Conservation (phyloP, 225 moss, liverwort and hornwort genomes). For the Neckera pumila region DNA sequence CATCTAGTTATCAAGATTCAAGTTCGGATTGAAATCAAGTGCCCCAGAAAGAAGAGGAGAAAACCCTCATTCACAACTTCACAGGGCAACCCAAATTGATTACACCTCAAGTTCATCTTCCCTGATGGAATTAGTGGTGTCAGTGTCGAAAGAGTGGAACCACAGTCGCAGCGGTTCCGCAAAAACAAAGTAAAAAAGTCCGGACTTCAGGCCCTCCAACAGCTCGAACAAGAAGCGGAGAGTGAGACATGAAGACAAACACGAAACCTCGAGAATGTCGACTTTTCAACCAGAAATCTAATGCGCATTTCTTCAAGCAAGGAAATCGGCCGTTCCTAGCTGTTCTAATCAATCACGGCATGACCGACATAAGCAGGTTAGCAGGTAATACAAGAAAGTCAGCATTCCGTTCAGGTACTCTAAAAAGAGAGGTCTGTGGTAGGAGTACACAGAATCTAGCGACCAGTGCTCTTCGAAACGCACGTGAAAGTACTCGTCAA, state of each 20-base stretch:
- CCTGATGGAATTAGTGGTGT: conserved; percentile 28
- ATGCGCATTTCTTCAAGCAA: not conserved
- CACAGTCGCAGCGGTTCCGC: conserved; percentile 10
- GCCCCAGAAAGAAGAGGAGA: not conserved
- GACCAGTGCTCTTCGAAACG: not conserved
- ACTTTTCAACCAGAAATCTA: not conserved
- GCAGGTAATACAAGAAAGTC: not conserved
- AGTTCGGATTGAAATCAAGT: not conserved
- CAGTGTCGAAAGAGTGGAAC: conserved; percentile 20
- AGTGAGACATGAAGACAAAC: not conserved
- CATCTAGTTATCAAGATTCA: not conserved
- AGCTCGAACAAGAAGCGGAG: not conserved
- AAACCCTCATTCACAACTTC: not conserved
- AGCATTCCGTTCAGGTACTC: not conserved
- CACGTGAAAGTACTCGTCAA: not conserved
- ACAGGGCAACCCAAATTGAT: not conserved
- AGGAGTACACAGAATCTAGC: not conserved
- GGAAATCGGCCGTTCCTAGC: not conserved
- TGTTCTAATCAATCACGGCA: not conserved
- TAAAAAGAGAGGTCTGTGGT: not conserved
- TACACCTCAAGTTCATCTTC: conserved; percentile 19
- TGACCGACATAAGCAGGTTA: not conserved
- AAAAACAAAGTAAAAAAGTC: not conserved
- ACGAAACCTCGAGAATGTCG: not conserved
- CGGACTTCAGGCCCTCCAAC: not conserved